Evolutionary conservation across 2,329 filamentous ascomycete genomes (phyloP).

Genomic region (Diaporthe helianthi): DNA sequence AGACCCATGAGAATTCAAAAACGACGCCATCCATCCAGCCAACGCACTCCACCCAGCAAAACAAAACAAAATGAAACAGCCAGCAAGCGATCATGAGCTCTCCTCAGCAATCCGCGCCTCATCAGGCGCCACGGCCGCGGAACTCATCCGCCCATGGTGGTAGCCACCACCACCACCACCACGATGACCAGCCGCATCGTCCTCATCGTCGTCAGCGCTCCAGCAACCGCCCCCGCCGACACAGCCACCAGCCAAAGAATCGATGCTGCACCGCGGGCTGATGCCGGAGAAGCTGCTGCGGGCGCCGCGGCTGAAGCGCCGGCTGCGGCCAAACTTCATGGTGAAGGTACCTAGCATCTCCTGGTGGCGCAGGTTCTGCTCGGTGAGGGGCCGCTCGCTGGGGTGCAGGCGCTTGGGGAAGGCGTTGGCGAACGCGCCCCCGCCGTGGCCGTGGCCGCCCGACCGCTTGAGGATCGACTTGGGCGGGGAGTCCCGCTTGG

Average conservation of each 20-base stretch:
- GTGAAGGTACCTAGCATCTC: conserved; percentile 55
- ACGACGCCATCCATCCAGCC: neutral
- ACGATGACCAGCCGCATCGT: neutral
- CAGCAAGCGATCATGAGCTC: neutral
- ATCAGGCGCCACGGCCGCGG: conserved; percentile 13
- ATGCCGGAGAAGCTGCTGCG: conserved; percentile 43
- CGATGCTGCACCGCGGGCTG: conserved; percentile 47
- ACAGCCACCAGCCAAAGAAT: neutral
- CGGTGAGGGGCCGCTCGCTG: conserved; percentile 53
- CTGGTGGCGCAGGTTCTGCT: conserved; percentile 55
- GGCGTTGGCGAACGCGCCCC: neutral
- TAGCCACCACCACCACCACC: neutral
- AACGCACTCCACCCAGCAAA: too few relatives aligned
- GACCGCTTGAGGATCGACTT: conserved; percentile 19
- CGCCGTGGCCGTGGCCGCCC: neutral
- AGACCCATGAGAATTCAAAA: neutral
- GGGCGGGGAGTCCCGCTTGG: conserved; percentile 20
- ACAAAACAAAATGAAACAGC: too few relatives aligned
- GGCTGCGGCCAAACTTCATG: conserved; percentile 52
- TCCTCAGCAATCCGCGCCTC: conserved; percentile 20
- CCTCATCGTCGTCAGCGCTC: neutral
- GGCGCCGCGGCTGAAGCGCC: conserved; percentile 27
- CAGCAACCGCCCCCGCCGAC: neutral
- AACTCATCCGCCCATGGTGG: neutral
- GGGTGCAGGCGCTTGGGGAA: conserved; percentile 45